Base-by-base conservation (phyloP, 176 grass and related monocot genomes). In the Triticum urartu region DNA sequence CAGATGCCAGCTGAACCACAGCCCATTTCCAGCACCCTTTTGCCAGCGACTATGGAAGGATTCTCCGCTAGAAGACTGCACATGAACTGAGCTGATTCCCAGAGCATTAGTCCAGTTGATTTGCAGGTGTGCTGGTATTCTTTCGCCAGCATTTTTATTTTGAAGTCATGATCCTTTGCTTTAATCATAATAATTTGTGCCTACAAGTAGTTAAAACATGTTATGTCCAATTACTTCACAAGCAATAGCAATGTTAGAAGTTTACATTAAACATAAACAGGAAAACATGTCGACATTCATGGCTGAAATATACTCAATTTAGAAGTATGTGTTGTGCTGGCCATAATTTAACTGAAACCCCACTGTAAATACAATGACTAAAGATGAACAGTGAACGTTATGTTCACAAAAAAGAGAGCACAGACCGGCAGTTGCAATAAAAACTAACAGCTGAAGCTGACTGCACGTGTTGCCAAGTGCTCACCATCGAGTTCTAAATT, bases 101-200 rank as follows among this genome's bases (percentile, higher is more conserved):
- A 98, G 50, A 98, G 78, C 93, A 95, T 98, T 63, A 98, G 79
- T 22, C 95, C 95, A 14, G 95, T 95, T 45, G 79, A 93, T 90
- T 92, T 98, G 91, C 95, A 98, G 10, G 89, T 95, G 88, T 95
- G 95, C 80, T 98, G 95, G 58, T 95, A 76, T 93, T 98, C 95
- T 87, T 87, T 98, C 20, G 80, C 33, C 26, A 95, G 87, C 84
- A 89, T 79, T 84, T 89, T 95, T 92, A 98, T 90, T 83, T 83
- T 93, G 69, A 98, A 95, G 67, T 86, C 56, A 1, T 89, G 85
- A 45, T 62, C 83, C 81, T 89, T 95, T 81, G 83, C 89, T 84
- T 89, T 85, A 21, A 98, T 79, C 61, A 83, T 75, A 80, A 95
- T 79, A 20, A 75, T 86, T 79, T 95, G 89, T 72, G 81, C 79